phyloP scores from a whole-genome alignment of 1,284 basidiomycete species.

The Cutaneotrichosporon sp. region DNA sequence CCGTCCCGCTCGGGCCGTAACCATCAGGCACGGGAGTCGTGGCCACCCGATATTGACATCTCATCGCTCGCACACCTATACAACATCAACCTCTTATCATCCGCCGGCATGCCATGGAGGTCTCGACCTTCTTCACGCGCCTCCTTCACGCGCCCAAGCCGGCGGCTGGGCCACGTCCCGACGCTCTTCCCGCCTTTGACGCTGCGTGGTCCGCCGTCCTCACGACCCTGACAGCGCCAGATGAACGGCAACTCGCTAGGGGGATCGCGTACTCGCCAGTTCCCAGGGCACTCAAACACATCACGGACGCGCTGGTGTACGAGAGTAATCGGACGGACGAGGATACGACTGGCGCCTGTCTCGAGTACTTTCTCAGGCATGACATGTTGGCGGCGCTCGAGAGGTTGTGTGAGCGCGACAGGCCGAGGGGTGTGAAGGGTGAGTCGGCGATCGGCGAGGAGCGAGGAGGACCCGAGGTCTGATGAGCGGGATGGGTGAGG shows the following conservation, averaged over 20 bases:
- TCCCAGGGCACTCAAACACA: conserved; percentile 70
- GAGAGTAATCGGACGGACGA: conserved; percentile 79
- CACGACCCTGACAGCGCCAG: conserved; percentile 47
- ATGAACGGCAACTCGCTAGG: conserved; percentile 51
- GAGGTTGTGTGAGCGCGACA: conserved; percentile 74
- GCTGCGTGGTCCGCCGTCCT: conserved; percentile 34
- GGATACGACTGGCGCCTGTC: conserved; percentile 77
- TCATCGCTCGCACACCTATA: neutral
- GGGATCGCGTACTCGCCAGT: conserved; percentile 82
- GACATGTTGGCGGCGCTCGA: conserved; percentile 83
- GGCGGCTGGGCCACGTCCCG: conserved; percentile 24
- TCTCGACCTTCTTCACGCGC: conserved; percentile 48
- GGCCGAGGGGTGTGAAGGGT: conserved; percentile 75
- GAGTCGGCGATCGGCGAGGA: conserved; percentile 8
- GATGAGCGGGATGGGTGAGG: neutral
- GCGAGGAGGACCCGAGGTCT: neutral
- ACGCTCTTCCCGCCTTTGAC: conserved; percentile 44
- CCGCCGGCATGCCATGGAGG: conserved; percentile 33
- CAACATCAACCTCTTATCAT: too few species aligned
- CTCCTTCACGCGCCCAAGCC: conserved; percentile 42
- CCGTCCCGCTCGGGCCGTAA: neutral
- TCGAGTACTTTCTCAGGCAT: conserved; percentile 88
- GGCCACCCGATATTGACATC: neutral
- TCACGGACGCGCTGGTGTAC: conserved; percentile 82
- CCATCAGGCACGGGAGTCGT: neutral